These are phyloP conservation scores for Gryganskiella cystojenkinii DNA, from an alignment of 192 early-diverging fungal species.

Conservation along the genomic window DNA sequence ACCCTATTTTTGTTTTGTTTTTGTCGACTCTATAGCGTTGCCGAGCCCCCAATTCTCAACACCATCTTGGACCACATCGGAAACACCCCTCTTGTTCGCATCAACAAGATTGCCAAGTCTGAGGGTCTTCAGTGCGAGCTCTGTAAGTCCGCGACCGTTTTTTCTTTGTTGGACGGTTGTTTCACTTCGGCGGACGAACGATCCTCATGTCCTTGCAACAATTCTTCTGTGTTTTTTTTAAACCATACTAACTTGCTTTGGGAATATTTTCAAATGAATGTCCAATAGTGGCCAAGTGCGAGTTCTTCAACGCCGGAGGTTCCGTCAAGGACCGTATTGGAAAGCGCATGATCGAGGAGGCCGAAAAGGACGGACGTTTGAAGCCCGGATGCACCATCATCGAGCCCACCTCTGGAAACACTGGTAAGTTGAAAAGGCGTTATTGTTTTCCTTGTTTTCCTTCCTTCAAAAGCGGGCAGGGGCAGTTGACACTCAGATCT, in stretches of 20 bases:
- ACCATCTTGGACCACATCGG: constrained; percentile 96
- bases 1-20: not conserved
- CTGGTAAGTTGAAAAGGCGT: constrained; percentile 71
- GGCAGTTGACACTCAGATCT: not conserved
- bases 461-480: not conserved
- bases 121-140: constrained; percentile 97
- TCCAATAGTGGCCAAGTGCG: constrained; percentile 94
- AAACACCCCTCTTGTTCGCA: constrained; percentile 93
- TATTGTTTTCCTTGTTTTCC: not conserved
- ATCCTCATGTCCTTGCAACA: not conserved
- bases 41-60: constrained; percentile 85
- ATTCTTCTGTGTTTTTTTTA: not conserved
- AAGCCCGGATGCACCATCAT: constrained; percentile 96
- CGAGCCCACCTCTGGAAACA: constrained; percentile 99
- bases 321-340: constrained; percentile 99
- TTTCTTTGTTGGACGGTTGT: too few relatives aligned
- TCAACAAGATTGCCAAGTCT: constrained; percentile 86
- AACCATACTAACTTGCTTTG: not conserved
- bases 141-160: constrained; percentile 58
- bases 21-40: constrained; percentile 36
- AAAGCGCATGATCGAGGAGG: constrained; percentile 95
- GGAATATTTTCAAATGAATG: not conserved
- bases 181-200: too few relatives aligned
- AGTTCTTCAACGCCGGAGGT: constrained; percentile 99
- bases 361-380: constrained; percentile 90